Evolutionary conservation across 1,284 basidiomycete genomes (phyloP).

Genomic region (Boletus semigastroideus): DNA sequence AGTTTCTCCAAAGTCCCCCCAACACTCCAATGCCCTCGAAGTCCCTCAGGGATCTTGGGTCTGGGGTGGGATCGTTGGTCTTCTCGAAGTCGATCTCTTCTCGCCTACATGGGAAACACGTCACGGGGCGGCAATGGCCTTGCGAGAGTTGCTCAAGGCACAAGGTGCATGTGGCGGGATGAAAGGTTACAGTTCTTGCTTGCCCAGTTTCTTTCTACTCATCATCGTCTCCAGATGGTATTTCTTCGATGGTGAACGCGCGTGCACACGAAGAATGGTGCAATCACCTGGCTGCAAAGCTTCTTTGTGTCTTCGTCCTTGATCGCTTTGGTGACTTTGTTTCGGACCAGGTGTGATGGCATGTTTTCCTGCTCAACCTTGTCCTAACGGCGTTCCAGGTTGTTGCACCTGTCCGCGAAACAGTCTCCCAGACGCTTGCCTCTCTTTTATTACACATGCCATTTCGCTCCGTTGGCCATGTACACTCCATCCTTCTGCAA

Average conservation of each 20-base stretch:
- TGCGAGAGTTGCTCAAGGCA: constrained; percentile 86
- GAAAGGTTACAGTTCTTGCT: constrained; percentile 46
- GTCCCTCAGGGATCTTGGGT: constrained; percentile 80
- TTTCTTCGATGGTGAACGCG: constrained; percentile 57
- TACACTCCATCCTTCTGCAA: constrained; percentile 82
- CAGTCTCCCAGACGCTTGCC: constrained; percentile 92
- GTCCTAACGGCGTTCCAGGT: constrained; percentile 49
- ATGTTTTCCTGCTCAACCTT: not conserved
- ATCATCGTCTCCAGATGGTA: constrained; percentile 41
- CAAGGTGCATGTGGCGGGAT: constrained; percentile 86
- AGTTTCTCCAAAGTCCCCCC: constrained; percentile 70
- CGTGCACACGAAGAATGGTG: constrained; percentile 82
- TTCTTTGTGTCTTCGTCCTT: constrained; percentile 90
- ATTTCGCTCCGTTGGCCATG: constrained; percentile 69
- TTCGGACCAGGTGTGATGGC: constrained; percentile 72
- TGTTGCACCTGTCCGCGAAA: constrained; percentile 95
- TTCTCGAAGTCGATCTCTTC: constrained; percentile 85
- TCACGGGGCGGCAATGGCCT: constrained; percentile 91
- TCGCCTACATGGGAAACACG: constrained; percentile 91
- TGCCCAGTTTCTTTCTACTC: not conserved
- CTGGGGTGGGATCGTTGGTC: constrained; percentile 83
- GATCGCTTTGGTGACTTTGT: constrained; percentile 98
- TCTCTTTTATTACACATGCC: constrained; percentile 89
- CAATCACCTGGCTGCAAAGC: constrained; percentile 83
- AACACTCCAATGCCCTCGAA: constrained; percentile 71